Base-by-base conservation (phyloP, 768 basidiomycete species). In the Russula emetica region DNA sequence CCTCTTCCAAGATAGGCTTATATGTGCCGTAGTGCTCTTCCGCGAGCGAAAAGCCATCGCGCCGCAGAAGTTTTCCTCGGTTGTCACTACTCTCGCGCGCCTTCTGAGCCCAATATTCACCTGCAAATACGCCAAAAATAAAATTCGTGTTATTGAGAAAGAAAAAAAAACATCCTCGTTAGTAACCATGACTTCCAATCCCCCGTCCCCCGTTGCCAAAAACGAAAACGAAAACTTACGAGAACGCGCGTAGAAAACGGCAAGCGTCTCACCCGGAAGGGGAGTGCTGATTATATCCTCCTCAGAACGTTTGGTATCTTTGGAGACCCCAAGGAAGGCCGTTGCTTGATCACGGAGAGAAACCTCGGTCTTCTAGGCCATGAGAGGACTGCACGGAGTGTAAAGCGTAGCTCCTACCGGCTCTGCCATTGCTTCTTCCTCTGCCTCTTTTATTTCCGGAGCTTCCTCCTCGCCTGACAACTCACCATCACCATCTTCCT, bases 261-360 rank as follows among this genome's bases (percentile, higher is more conserved):
- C 86, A 9, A 94, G 75, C 0, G 88, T 89, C 73, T 96, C 94
- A 13, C 92, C 91, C 0, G 92, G 91, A 3, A 88, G 77, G 0
- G 94, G 94, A 0, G 92, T 94, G 69, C 86, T 88, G 30, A 88
- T 71, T 0, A 82, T 73, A 63, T 94, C 91, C 70, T 93, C 92
- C 0, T 81, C 77, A 1, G 87, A 83, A 5, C 85, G 79, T 1
- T 78, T 74, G 24, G 78, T 76, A 60, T 84, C 85, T 58, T 82
- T 84, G 9, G 85, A 74, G 0, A 86, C 85, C 5, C 85, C 88
- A 80, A 91, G 82, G 70, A 87, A 84, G 0, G 74, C 78, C 0
- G 76, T 74, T 1, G 82, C 83, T 61, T 76, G 73, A 22, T 74
- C 71, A 1, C 78, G 76, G 7, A 85, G 66, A 10, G 79, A 65